Percentiles rank a stretch among this genome's conserved stretches.
These are phyloP conservation scores for Hirschfeldia incana DNA, from an alignment of 345 rosid species.

Conservation along the genomic window DNA sequence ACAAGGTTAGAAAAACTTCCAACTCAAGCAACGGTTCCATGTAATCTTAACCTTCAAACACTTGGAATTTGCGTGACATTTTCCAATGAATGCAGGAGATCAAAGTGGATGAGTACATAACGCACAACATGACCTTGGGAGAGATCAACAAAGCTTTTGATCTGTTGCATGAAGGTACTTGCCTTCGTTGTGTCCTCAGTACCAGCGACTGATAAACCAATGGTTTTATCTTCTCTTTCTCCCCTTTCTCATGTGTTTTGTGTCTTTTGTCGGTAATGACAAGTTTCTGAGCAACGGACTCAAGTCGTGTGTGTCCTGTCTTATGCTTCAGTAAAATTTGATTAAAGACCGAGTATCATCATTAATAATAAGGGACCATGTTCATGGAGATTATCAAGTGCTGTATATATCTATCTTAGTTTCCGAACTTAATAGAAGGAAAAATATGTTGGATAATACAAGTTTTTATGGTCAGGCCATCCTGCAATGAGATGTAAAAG, in stretches of 20 bases:
- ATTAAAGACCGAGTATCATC: background rate
- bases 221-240: constrained; percentile 3
- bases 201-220: constrained; percentile 29
- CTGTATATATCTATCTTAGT: background rate
- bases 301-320: background rate
- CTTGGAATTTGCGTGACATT: background rate
- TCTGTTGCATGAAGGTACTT: constrained; percentile 83
- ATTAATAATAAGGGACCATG: background rate
- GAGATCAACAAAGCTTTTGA: constrained; percentile 92
- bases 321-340: constrained; percentile 5
- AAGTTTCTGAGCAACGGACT: constrained; percentile 15
- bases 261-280: constrained; percentile 8
- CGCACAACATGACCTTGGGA: constrained; percentile 64
- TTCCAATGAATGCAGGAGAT: constrained; percentile 64
- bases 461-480: no score
- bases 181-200: constrained; percentile 91
- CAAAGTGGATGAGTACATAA: constrained; percentile 91
- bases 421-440: background rate
- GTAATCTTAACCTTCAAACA: background rate
- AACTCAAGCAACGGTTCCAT: background rate
- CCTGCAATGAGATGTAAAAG: no score
- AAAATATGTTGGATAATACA: background rate
- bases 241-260: constrained; percentile 17
- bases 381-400: background rate
- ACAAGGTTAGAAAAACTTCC: constrained; percentile 50